A percentile compares a stretch with the other conserved stretches of the same genome.
phyloP scores from a whole-genome alignment of 257 asterid species.

The Asclepias syriaca region DNA sequence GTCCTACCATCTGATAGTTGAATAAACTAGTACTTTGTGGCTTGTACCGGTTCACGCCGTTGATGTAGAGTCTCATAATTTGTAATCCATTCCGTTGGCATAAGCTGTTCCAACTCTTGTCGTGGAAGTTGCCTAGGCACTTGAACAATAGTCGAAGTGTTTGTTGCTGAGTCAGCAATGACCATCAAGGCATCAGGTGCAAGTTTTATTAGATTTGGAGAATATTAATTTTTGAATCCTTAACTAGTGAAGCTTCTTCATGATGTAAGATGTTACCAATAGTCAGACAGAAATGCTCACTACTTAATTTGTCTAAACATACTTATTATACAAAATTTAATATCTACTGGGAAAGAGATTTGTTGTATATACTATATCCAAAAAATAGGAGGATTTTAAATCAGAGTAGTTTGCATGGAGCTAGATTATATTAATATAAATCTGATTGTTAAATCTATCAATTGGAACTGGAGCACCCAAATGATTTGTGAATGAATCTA shows the following conservation, averaged over 20 bases:
- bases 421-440: background rate
- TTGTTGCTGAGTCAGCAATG: too few relatives aligned
- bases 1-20: too few relatives aligned
- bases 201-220: background rate
- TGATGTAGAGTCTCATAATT: too few relatives aligned
- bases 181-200: too few relatives aligned
- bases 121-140: too few relatives aligned
- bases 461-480: background rate
- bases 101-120: too few relatives aligned
- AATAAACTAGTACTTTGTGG: too few relatives aligned
- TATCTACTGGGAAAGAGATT: background rate
- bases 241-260: background rate
- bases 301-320: background rate
- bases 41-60: too few relatives aligned
- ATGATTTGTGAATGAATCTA: background rate
- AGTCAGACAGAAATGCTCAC: background rate
- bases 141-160: too few relatives aligned
- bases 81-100: too few relatives aligned
- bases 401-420: background rate
- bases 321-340: background rate
- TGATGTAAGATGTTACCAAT: background rate
- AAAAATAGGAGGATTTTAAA: too few relatives aligned
- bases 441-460: background rate
- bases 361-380: background rate
- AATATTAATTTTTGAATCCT: background rate